Percentiles rank a stretch among this genome's conserved stretches.
phyloP scores from a whole-genome alignment of 2,329 filamentous ascomycete genomes.

The Microcyclospora tardicrescens region DNA sequence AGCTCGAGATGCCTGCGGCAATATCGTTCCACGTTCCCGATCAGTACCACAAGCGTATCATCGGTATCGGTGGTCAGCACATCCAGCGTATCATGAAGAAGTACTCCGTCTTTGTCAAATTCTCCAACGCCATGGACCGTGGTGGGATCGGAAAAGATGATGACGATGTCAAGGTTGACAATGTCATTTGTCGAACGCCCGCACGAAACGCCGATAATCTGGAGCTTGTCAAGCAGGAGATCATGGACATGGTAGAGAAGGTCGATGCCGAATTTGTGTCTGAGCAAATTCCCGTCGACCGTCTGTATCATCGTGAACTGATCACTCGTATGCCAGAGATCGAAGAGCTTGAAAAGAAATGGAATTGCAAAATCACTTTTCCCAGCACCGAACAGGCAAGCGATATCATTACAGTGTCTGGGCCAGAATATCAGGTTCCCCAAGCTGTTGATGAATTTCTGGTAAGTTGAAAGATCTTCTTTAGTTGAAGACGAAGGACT shows the following conservation, averaged over 20 bases:
- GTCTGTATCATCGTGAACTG: slow-evolving; percentile 87
- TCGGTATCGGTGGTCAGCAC: slow-evolving; percentile 94
- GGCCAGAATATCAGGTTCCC: slow-evolving; percentile 95
- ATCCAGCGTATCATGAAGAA: slow-evolving; percentile 99
- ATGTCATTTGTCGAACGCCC: slow-evolving; percentile 95
- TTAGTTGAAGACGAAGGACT: slow-evolving; percentile 16
- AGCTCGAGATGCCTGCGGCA: slow-evolving; percentile 97
- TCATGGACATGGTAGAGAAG: slow-evolving; percentile 98
- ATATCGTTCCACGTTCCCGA: slow-evolving; percentile 99
- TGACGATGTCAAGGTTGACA: slow-evolving; percentile 96
- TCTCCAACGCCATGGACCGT: slow-evolving; percentile 97
- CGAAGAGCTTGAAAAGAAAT: slow-evolving; percentile 93
- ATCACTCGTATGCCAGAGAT: slow-evolving; percentile 79
- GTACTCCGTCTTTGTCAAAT: slow-evolving; percentile 98
- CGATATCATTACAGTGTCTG: slow-evolving; percentile 88
- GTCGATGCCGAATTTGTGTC: slow-evolving; percentile 94
- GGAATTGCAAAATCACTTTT: slow-evolving; percentile 99
- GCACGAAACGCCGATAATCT: slow-evolving; percentile 94
- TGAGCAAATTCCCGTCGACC: slow-evolving; percentile 84
- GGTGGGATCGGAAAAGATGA: slow-evolving; percentile 89
- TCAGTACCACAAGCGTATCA: slow-evolving; percentile 98
- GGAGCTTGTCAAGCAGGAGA: slow-evolving; percentile 95
- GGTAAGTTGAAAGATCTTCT: slow-evolving; percentile 32
- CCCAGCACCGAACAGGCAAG: slow-evolving; percentile 95
- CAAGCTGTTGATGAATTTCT: slow-evolving; percentile 92